Conservation (phyloP, 768 basidiomycete genomes). For the Rhizopogon rudus region DNA sequence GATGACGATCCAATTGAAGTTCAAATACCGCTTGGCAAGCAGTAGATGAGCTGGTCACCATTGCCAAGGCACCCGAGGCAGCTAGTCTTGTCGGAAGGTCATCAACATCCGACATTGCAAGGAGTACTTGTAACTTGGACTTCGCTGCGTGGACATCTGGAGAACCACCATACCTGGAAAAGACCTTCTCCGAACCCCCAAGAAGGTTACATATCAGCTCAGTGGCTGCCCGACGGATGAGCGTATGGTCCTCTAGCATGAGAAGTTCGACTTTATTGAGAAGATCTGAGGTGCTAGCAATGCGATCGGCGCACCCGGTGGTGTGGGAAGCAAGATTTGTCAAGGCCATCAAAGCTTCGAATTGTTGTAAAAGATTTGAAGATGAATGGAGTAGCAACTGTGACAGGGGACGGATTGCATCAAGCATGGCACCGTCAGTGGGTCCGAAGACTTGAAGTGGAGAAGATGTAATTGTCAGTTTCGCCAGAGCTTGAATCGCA, state of each 20-base stretch:
- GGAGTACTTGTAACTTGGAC: constrained; percentile 73
- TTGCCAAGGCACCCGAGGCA: constrained; percentile 88
- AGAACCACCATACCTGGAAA: constrained; percentile 62
- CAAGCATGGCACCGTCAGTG: constrained; percentile 66
- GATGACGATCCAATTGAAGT: constrained; percentile 60
- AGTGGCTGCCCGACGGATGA: constrained; percentile 83
- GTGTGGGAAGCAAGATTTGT: constrained; percentile 89
- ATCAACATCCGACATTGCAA: constrained; percentile 83
- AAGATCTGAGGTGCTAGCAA: constrained; percentile 58
- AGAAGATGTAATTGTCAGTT: constrained; percentile 88
- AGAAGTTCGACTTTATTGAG: constrained; percentile 65
- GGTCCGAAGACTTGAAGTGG: constrained; percentile 92
- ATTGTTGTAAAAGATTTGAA: constrained; percentile 74
- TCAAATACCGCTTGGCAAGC: constrained; percentile 59
- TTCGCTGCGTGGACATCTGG: constrained; percentile 29
- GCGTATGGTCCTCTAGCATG: constrained; percentile 74
- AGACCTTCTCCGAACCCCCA: constrained; percentile 68
- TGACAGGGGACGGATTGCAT: constrained; percentile 81
- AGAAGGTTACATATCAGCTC: constrained; percentile 93
- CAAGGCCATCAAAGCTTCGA: constrained; percentile 93
- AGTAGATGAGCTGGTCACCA: constrained; percentile 56
- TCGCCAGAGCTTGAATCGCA: constrained; percentile 85
- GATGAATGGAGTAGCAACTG: constrained; percentile 64
- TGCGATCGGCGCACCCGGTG: constrained; percentile 56
- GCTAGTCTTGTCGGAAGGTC: constrained; percentile 83